Percentiles rank a stretch among this genome's conserved stretches.
Conservation (phyloP, 2,329 filamentous ascomycete genomes). For the Nigrospora osmanthi region DNA sequence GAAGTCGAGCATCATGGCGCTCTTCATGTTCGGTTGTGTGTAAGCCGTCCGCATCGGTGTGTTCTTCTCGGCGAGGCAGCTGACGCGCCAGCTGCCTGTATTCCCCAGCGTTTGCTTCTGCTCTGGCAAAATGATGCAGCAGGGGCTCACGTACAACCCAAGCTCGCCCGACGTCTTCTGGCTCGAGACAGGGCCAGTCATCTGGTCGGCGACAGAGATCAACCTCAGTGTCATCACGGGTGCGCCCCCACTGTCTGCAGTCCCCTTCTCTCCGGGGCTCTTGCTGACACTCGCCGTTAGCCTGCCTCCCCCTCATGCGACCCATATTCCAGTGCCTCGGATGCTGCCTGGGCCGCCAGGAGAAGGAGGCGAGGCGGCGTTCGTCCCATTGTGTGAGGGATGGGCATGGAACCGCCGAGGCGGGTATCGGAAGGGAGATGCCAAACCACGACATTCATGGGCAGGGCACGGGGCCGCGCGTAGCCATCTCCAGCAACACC, state of each 20-base stretch:
- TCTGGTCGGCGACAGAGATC: constrained; percentile 4
- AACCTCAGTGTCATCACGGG: constrained; percentile 4
- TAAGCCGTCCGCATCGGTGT: background rate
- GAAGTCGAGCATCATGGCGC: background rate
- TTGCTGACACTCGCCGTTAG: background rate
- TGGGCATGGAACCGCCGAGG: too few relatives aligned
- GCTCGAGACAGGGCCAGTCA: background rate
- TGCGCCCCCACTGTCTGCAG: background rate
- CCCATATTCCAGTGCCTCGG: background rate
- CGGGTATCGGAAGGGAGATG: too few relatives aligned
- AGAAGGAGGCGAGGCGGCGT: too few relatives aligned
- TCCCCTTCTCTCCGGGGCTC: too few relatives aligned
- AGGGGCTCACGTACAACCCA: background rate
- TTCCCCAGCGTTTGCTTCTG: background rate
- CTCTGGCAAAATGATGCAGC: constrained; percentile 1
- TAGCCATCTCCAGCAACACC: too few relatives aligned
- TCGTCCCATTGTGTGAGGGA: too few relatives aligned
- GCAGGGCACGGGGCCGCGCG: too few relatives aligned
- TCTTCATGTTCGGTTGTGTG: constrained; percentile 1
- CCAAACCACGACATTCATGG: too few relatives aligned
- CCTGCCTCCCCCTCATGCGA: constrained; percentile 1
- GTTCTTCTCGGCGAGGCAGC: background rate
- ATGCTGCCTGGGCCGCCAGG: background rate
- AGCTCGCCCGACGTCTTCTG: constrained; percentile 1
- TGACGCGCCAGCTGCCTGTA: too few relatives aligned